A percentile compares a stretch with the other conserved stretches of the same genome.
phyloP scores from a whole-genome alignment of 2,329 filamentous ascomycete genomes.

The Tolypocladium sp. region DNA sequence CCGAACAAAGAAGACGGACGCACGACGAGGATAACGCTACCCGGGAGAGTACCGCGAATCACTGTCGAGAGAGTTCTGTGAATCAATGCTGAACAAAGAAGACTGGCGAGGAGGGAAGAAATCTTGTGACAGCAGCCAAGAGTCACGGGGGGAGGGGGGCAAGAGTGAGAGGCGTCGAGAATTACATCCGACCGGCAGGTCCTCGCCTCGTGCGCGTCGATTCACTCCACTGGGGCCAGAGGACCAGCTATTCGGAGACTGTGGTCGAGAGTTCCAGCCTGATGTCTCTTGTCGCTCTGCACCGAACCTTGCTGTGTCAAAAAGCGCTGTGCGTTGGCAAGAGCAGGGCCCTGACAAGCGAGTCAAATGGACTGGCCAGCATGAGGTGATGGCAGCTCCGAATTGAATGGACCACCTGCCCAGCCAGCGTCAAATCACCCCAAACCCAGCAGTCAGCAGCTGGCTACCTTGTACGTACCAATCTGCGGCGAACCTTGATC shows the following conservation, averaged over 20 bases:
- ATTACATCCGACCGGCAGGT: neutral
- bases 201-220: neutral
- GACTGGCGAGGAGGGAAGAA: neutral
- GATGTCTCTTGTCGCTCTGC: constrained; percentile 2
- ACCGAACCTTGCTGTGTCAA: neutral
- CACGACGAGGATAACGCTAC: neutral
- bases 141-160: neutral
- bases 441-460: constrained; percentile 2
- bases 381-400: constrained; percentile 12
- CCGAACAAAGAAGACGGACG: neutral
- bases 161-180: neutral
- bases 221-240: neutral
- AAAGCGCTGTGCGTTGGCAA: neutral
- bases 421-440: neutral
- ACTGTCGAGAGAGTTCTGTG: neutral
- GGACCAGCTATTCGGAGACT: neutral
- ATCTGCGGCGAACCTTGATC: constrained; percentile 18
- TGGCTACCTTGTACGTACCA: constrained; percentile 8
- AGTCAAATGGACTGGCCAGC: constrained; percentile 1
- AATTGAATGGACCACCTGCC: constrained; percentile 1
- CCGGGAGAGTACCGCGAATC: neutral
- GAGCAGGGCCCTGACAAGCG: neutral
- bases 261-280: neutral
- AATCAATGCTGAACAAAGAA: neutral
- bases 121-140: neutral